Percentiles rank a stretch among this genome's conserved stretches.
Evolutionary conservation across 805 yeast species (phyloP).

Genomic region (Barnettozyma sp.): DNA sequence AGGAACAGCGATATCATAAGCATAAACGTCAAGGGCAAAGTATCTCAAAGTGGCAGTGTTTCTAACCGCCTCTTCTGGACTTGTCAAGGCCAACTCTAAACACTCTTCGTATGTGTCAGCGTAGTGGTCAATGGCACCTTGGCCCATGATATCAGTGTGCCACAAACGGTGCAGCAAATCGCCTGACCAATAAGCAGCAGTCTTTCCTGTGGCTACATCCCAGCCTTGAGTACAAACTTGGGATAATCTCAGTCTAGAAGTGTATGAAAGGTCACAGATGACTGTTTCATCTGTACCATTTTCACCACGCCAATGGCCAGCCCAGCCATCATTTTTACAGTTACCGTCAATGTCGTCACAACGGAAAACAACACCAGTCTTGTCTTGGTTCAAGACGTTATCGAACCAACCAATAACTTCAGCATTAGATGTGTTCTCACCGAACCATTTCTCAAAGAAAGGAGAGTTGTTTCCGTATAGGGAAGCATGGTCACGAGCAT

Average conservation of each 20-base stretch:
- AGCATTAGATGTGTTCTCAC: slow-evolving; percentile 30
- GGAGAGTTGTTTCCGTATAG: slow-evolving; percentile 29
- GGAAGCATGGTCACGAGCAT: slow-evolving; percentile 32
- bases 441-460: slow-evolving; percentile 32
- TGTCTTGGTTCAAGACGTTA: slow-evolving; percentile 28
- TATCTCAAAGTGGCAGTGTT: slow-evolving; percentile 29
- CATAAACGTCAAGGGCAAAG: slow-evolving; percentile 29
- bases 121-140: slow-evolving; percentile 31
- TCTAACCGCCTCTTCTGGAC: slow-evolving; percentile 30
- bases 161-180: slow-evolving; percentile 35
- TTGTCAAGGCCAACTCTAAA: slow-evolving; percentile 28
- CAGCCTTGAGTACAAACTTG: slow-evolving; percentile 32
- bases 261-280: slow-evolving; percentile 34
- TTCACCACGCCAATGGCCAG: slow-evolving; percentile 35
- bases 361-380: slow-evolving; percentile 29
- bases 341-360: slow-evolving; percentile 36
- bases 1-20: slow-evolving; percentile 23
- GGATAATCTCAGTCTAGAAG: slow-evolving; percentile 26
- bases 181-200: slow-evolving; percentile 29
- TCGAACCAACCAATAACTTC: slow-evolving; percentile 33
- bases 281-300: slow-evolving; percentile 34
- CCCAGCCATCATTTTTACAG: slow-evolving; percentile 31
- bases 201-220: slow-evolving; percentile 21
- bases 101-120: slow-evolving; percentile 31
- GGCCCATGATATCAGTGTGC: slow-evolving; percentile 29